Percentiles rank a stretch among this genome's conserved stretches.
These are phyloP conservation scores for Arthrobotrys iridis DNA, from an alignment of 2,329 filamentous ascomycete species.

Conservation along the genomic window DNA sequence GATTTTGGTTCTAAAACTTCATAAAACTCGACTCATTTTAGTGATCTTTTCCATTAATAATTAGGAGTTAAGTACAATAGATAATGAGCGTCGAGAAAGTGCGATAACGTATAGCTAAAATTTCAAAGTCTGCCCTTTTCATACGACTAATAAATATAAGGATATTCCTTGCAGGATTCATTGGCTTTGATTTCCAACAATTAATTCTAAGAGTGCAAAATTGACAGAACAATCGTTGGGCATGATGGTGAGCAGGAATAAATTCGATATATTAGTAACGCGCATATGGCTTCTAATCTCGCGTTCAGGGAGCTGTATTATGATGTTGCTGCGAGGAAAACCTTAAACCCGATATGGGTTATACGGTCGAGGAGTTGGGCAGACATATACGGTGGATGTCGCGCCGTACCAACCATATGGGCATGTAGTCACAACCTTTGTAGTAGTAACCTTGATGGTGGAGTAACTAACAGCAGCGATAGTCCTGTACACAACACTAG, in stretches of 20 bases:
- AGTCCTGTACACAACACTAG: constrained; percentile 12
- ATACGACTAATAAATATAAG: neutral
- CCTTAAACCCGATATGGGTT: constrained; percentile 33
- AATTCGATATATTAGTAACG: neutral
- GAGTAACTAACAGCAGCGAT: constrained; percentile 14
- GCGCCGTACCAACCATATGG: constrained; percentile 23
- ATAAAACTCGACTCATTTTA: neutral
- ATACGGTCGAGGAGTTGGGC: constrained; percentile 27
- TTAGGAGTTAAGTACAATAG: constrained; percentile 34
- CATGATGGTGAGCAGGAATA: neutral
- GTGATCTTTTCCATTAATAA: constrained; percentile 18
- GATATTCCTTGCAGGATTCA: neutral
- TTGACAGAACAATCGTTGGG: neutral
- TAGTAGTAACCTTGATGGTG: constrained; percentile 19
- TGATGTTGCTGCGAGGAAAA: neutral
- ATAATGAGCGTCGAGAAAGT: constrained; percentile 42
- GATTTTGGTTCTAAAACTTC: neutral
- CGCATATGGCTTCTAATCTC: neutral
- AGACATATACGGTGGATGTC: constrained; percentile 28
- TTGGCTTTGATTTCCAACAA: neutral
- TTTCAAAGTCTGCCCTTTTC: neutral
- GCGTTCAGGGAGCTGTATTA: neutral
- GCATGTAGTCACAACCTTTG: constrained; percentile 28
- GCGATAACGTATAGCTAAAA: neutral
- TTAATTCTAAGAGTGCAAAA: constrained; percentile 7